phyloP scores from a whole-genome alignment of 257 asterid species.

The Rhazya stricta region DNA sequence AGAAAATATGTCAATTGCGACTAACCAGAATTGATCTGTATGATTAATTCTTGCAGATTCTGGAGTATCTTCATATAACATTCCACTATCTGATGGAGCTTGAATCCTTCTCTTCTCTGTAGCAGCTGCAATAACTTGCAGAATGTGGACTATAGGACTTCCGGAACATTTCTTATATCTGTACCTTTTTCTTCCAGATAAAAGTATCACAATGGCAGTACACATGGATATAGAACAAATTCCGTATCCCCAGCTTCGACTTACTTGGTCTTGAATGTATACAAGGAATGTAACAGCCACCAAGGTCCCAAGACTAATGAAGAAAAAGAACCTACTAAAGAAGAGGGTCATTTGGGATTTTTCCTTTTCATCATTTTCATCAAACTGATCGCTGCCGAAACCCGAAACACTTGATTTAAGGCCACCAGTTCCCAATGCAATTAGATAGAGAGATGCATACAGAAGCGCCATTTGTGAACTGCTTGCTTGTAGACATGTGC shows the following conservation, averaged over 20 bases:
- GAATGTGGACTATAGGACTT: constrained; percentile 33
- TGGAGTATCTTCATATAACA: constrained; percentile 24
- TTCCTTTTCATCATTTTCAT: constrained; percentile 31
- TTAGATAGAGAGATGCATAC: constrained; percentile 27
- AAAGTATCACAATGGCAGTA: constrained; percentile 29
- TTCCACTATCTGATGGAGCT: constrained; percentile 17
- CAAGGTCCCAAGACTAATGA: constrained; percentile 36
- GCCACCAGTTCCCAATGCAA: constrained; percentile 47
- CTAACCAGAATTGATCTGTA: constrained; percentile 31
- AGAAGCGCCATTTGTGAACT: constrained; percentile 32
- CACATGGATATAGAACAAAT: constrained; percentile 38
- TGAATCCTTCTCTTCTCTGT: constrained; percentile 31
- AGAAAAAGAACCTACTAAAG: constrained; percentile 44
- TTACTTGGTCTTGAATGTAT: constrained; percentile 35
- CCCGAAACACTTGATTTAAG: constrained; percentile 41
- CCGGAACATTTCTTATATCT: constrained; percentile 34
- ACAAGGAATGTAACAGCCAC: constrained; percentile 42
- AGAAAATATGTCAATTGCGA: background rate
- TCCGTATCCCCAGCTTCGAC: constrained; percentile 42
- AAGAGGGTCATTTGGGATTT: constrained; percentile 31
- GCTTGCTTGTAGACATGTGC: constrained; percentile 31
- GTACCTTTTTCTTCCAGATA: constrained; percentile 29
- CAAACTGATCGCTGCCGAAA: constrained; percentile 43
- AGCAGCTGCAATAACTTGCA: constrained; percentile 33
- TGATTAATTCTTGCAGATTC: constrained; percentile 27